A percentile compares a stretch with the other conserved stretches of the same genome.
These are phyloP conservation scores for Lichenothelia convexa DNA, from an alignment of 495 filamentous ascomycete species.

Conservation along the genomic window DNA sequence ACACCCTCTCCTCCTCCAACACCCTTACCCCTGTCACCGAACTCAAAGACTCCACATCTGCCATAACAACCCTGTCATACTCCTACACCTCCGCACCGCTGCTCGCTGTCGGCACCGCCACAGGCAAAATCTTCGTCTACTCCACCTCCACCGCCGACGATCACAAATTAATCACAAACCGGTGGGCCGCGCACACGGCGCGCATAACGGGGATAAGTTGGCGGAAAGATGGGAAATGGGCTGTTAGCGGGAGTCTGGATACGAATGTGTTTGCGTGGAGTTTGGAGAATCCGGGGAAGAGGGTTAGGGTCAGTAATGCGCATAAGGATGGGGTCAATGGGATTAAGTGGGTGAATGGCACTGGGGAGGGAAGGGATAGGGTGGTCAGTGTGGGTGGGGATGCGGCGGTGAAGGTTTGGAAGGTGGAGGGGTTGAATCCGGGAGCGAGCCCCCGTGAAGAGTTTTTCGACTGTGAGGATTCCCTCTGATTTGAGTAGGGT, in stretches of 20 bases:
- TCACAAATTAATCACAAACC: constrained; percentile 44
- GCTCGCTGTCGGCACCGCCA: constrained; percentile 65
- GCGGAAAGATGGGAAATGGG: constrained; percentile 55
- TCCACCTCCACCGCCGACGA: constrained; percentile 27
- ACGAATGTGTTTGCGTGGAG: constrained; percentile 90
- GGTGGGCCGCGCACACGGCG: constrained; percentile 87
- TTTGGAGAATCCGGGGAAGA: constrained; percentile 58
- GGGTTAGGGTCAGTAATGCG: constrained; percentile 61
- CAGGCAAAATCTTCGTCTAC: constrained; percentile 71
- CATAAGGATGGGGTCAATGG: constrained; percentile 92
- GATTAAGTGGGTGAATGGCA: constrained; percentile 58
- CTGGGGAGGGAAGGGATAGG: constrained; percentile 20
- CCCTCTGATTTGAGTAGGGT: too few relatives aligned
- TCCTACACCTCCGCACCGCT: constrained; percentile 50
- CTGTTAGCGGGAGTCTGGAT: constrained; percentile 71
- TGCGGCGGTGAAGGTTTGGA: constrained; percentile 82
- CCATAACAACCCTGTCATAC: constrained; percentile 57
- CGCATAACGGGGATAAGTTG: constrained; percentile 69
- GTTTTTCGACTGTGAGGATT: too few relatives aligned
- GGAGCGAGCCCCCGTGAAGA: too few relatives aligned
- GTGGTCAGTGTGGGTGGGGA: constrained; percentile 70
- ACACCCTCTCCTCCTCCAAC: constrained; percentile 33
- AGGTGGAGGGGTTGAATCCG: constrained; percentile 38
- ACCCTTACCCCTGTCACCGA: constrained; percentile 26
- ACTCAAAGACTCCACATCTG: constrained; percentile 32